Evolutionary conservation across 2,329 filamentous ascomycete species (phyloP), one percentile per base, ranked within the genome.

Genomic region (Fusarium aywerte): DNA sequence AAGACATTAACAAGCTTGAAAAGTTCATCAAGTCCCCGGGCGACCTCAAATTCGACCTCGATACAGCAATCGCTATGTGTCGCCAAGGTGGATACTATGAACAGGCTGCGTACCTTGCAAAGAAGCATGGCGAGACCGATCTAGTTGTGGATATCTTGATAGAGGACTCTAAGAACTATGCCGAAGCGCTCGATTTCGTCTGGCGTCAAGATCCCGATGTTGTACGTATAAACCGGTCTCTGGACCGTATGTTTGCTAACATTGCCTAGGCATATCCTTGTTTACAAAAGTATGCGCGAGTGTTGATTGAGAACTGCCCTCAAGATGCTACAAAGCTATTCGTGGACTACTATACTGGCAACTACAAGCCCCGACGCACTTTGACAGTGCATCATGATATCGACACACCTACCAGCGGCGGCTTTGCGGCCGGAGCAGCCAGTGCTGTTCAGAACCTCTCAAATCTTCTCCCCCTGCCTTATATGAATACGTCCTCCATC

Each of bases 51-150:
- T 99, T 99, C 74, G 96, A 99, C 76, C 84, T 98, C 4, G 96
- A 99, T 70, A 99, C 96, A 2, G 96, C 96, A 15, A 99, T 99
- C 67, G 89, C 91, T 3, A 97, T 99, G 93, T 99, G 96, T 75
- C 88, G 96, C 27, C 96, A 99, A 80, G 96, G 95, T 12, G 95
- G 96, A 1, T 99, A 99, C 78, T 97, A 90, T 73, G 94, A 98
- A 61, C 96, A 99, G 81, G 96, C 96, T 15, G 96, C 95, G 5
- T 99, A 97, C 73, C 85, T 99, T 35, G 96, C 96, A 8, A 92
- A 93, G 59, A 95, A 97, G 77, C 94, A 99, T 74, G 91, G 92
- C 7, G 96, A 99, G 76, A 92, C 93, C 67, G 93, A 97, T 58
- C 83, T 98, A 61, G 96, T 99, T 1, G 92, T 98, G 5, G 95